phyloP scores from a whole-genome alignment of 208 protist species.

The Kentomonas sorsogonicus region DNA sequence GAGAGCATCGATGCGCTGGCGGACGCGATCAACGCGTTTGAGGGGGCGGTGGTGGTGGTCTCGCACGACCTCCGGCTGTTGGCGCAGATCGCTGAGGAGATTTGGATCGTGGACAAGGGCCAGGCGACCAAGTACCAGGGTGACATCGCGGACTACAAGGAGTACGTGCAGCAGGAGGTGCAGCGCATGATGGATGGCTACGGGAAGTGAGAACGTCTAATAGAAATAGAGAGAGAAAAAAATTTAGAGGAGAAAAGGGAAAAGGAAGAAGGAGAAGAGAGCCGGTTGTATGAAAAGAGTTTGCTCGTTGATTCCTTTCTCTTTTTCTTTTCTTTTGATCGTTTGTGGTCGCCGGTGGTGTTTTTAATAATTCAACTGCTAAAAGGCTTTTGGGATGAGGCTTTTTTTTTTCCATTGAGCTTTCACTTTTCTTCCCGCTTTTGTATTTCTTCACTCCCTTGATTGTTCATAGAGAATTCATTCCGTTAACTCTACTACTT shows the following conservation, averaged over 20 bases:
- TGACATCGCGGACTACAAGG: slow-evolving; percentile 92
- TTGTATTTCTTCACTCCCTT: slow-evolving; percentile 9
- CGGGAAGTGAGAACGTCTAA: slow-evolving; percentile 27
- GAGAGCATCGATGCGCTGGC: slow-evolving; percentile 95
- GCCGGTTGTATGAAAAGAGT: slow-evolving; percentile 3
- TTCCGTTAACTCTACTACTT: neutral
- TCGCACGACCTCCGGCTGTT: slow-evolving; percentile 96
- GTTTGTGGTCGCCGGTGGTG: neutral
- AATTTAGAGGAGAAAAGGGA: neutral
- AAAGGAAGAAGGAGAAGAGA: slow-evolving; percentile 5
- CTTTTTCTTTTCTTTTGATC: slow-evolving; percentile 1
- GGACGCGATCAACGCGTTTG: slow-evolving; percentile 89
- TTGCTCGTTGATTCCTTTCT: slow-evolving; percentile 10
- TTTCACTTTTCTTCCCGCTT: slow-evolving; percentile 9
- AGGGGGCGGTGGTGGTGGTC: slow-evolving; percentile 94
- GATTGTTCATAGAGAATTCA: neutral
- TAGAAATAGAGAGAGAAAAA: neutral
- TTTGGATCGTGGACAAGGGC: slow-evolving; percentile 95
- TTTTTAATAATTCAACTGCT: neutral
- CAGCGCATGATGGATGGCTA: slow-evolving; percentile 79
- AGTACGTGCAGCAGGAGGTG: slow-evolving; percentile 84
- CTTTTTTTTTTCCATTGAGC: neutral
- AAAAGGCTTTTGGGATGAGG: neutral
- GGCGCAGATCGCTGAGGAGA: slow-evolving; percentile 91
- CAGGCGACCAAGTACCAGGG: slow-evolving; percentile 79